A percentile compares a stretch with the other conserved stretches of the same genome.
phyloP scores from a whole-genome alignment of 805 yeast genomes.

The Metschnikowia orientalis region DNA sequence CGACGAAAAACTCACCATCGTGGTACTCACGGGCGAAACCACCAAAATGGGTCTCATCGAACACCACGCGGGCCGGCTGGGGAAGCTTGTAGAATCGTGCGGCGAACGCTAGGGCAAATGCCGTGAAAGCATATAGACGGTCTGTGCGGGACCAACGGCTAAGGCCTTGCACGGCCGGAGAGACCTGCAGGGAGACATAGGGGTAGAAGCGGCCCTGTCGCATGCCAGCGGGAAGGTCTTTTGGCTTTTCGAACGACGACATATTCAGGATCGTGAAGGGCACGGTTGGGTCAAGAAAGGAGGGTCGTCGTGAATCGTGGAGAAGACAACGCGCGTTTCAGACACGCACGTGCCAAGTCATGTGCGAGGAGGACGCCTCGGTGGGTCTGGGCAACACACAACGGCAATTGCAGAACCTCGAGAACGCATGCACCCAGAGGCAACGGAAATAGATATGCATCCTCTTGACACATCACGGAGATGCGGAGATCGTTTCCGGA shows the following conservation, averaged over 20 bases:
- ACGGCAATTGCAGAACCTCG: too few species aligned
- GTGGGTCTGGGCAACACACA: too few species aligned
- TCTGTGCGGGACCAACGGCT: slow-evolving; percentile 17
- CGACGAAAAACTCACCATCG: slow-evolving; percentile 60
- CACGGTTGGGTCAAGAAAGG: background rate
- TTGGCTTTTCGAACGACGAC: slow-evolving; percentile 5
- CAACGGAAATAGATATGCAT: too few species aligned
- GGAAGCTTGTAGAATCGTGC: slow-evolving; percentile 32
- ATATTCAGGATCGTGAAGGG: too few species aligned
- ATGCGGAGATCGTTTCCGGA: too few species aligned
- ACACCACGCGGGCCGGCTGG: slow-evolving; percentile 39
- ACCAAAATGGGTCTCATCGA: slow-evolving; percentile 45
- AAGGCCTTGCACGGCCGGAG: slow-evolving; percentile 14
- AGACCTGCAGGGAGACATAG: slow-evolving; percentile 24
- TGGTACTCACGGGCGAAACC: slow-evolving; percentile 42
- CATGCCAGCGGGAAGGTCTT: slow-evolving; percentile 22
- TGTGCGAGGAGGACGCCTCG: too few species aligned
- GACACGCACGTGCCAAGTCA: too few species aligned
- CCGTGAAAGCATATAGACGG: slow-evolving; percentile 3
- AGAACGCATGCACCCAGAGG: too few species aligned
- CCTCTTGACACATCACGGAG: too few species aligned
- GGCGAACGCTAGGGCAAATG: slow-evolving; percentile 19
- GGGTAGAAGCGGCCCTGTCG: slow-evolving; percentile 29
- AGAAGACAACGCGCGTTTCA: too few species aligned
- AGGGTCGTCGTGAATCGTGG: background rate